Conservation (phyloP, 2,329 filamentous ascomycete genomes). For the Neonectria sp. region DNA sequence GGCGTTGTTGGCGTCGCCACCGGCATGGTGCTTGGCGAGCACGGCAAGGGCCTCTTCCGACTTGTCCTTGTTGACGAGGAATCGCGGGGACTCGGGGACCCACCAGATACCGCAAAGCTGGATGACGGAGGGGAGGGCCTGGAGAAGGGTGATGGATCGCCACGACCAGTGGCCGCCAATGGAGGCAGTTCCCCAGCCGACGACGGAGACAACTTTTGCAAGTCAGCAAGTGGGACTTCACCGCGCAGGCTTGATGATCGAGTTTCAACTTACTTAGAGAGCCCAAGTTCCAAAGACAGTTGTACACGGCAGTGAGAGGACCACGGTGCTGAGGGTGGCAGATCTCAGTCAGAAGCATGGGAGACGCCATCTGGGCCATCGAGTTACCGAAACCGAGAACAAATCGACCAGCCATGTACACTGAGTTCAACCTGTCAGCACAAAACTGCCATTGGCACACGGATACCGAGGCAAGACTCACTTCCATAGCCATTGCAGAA, state of each 20-base stretch:
- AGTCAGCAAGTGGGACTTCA: background rate
- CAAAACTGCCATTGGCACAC: background rate
- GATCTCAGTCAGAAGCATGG: conserved; percentile 76
- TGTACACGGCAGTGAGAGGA: conserved; percentile 76
- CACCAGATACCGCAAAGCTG: conserved; percentile 77
- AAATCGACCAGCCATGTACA: conserved; percentile 58
- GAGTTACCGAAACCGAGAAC: conserved; percentile 77
- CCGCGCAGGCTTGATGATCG: background rate
- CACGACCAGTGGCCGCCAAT: conserved; percentile 76
- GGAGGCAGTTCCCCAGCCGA: conserved; percentile 74
- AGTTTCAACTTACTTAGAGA: conserved; percentile 53
- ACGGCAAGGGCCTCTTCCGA: conserved; percentile 73
- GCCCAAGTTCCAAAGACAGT: conserved; percentile 77
- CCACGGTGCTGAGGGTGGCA: conserved; percentile 79
- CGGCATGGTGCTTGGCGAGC: conserved; percentile 75
- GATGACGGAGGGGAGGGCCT: conserved; percentile 72
- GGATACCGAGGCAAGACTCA: conserved; percentile 45
- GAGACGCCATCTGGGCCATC: conserved; percentile 74
- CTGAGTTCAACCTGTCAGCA: conserved; percentile 37
- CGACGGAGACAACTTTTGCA: conserved; percentile 66
- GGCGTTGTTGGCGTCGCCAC: conserved; percentile 70
- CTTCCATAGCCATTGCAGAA: conserved; percentile 61
- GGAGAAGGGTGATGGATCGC: conserved; percentile 76
- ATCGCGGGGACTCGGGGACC: conserved; percentile 78
- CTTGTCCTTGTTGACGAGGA: conserved; percentile 74